Evolutionary conservation across 2,329 filamentous ascomycete species (phyloP).

Genomic region (Clarireedia sp.): DNA sequence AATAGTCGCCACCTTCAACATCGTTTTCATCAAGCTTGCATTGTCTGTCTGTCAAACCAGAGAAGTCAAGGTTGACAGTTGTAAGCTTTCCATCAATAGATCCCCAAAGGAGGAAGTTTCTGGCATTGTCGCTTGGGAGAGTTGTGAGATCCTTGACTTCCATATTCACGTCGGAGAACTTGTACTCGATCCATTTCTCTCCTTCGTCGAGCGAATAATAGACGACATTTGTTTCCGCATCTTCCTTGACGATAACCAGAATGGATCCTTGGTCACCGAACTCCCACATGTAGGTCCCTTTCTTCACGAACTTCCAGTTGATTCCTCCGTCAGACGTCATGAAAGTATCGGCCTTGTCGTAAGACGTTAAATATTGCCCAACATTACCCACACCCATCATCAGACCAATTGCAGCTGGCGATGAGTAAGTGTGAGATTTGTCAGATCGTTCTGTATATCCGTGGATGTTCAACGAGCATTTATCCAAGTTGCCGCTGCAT

Average conservation of each 20-base stretch:
- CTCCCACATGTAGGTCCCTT: constrained; percentile 86
- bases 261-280: constrained; percentile 94
- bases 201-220: constrained; percentile 80
- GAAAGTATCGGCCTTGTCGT: constrained; percentile 69
- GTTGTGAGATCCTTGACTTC: constrained; percentile 76
- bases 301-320: constrained; percentile 76
- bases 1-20: constrained; percentile 63
- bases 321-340: constrained; percentile 88
- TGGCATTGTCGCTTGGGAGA: constrained; percentile 77
- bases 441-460: constrained; percentile 88
- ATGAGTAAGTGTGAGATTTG: constrained; percentile 78
- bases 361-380: constrained; percentile 41
- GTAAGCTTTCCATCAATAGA: constrained; percentile 48
- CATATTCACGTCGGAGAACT: constrained; percentile 66
- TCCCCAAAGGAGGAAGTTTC: constrained; percentile 89
- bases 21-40: constrained; percentile 61
- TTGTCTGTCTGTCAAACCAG: constrained; percentile 62
- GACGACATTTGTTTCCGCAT: constrained; percentile 57
- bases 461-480: constrained; percentile 86
- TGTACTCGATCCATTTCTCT: constrained; percentile 64
- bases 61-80: constrained; percentile 84
- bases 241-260: constrained; percentile 75
- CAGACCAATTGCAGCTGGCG: constrained; percentile 76
- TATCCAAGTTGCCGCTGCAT: constrained; percentile 56
- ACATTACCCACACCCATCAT: constrained; percentile 93